Evolutionary conservation across 1,139 yeast species (phyloP).

Genomic region (Magnusiomyces magnusii): DNA sequence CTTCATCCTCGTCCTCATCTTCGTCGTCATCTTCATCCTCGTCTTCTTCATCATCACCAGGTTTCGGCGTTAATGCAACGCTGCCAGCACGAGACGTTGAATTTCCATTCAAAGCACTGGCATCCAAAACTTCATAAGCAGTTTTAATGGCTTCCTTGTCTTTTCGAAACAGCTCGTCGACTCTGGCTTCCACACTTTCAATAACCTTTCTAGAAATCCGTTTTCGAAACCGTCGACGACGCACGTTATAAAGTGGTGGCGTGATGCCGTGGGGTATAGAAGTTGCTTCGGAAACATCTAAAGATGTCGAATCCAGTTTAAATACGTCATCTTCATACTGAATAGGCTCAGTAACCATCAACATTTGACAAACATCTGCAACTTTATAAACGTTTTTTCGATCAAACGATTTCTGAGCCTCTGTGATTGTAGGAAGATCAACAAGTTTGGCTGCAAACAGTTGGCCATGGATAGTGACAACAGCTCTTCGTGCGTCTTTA

Average conservation of each 20-base stretch:
- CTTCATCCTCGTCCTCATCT: slow-evolving; percentile 21
- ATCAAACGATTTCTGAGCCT: slow-evolving; percentile 83
- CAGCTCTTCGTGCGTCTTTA: slow-evolving; percentile 73
- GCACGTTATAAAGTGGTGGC: slow-evolving; percentile 58
- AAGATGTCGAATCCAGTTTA: slow-evolving; percentile 32
- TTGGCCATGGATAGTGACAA: slow-evolving; percentile 47
- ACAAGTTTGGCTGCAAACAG: slow-evolving; percentile 77
- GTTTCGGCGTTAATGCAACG: slow-evolving; percentile 11
- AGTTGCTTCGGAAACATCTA: slow-evolving; percentile 39
- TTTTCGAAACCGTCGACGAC: slow-evolving; percentile 47
- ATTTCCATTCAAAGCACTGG: slow-evolving; percentile 21
- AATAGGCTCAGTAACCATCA: slow-evolving; percentile 62
- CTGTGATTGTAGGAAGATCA: slow-evolving; percentile 86
- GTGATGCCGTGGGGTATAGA: slow-evolving; percentile 74
- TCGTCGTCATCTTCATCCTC: slow-evolving; percentile 29
- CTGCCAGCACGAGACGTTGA: slow-evolving; percentile 5
- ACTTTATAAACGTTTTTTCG: slow-evolving; percentile 83
- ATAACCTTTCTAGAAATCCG: slow-evolving; percentile 44
- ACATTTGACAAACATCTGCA: slow-evolving; percentile 78
- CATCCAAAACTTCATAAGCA: slow-evolving; percentile 68
- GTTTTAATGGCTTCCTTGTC: slow-evolving; percentile 85
- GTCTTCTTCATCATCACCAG: slow-evolving; percentile 21
- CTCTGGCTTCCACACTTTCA: slow-evolving; percentile 64
- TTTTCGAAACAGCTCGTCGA: slow-evolving; percentile 62
- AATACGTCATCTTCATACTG: slow-evolving; percentile 49